Percentiles rank a stretch among this genome's conserved stretches.
These are phyloP conservation scores for Penicillium sp. DNA, from an alignment of 2,329 filamentous ascomycete species.

Conservation along the genomic window DNA sequence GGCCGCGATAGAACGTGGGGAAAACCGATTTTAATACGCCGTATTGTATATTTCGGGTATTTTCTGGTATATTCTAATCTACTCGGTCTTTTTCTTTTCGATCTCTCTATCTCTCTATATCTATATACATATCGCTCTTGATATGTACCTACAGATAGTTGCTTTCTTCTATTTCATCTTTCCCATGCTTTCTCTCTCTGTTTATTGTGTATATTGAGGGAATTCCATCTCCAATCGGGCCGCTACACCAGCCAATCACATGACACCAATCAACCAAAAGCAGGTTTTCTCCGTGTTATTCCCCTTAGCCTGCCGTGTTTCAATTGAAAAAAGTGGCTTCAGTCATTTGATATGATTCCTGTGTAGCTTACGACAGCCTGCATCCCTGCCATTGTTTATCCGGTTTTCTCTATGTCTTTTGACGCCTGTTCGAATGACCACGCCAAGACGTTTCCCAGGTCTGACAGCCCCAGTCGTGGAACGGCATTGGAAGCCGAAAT, in stretches of 20 bases:
- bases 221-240: constrained; percentile 17
- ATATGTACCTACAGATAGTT: not conserved
- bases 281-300: constrained; percentile 19
- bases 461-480: not conserved
- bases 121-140: not conserved
- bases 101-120: not conserved
- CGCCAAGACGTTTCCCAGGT: not conserved
- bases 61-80: not conserved
- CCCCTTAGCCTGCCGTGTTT: not conserved
- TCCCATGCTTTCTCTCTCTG: not conserved
- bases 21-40: not conserved
- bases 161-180: not conserved
- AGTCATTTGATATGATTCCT: not conserved
- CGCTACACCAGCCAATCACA: constrained; percentile 24
- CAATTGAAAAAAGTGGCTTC: not conserved
- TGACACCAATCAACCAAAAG: constrained; percentile 10
- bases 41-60: not conserved
- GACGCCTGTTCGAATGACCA: not conserved
- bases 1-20: constrained; percentile 10
- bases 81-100: not conserved
- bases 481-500: not conserved
- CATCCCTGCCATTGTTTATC: not conserved
- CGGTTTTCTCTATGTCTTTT: not conserved
- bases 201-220: not conserved
- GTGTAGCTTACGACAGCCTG: constrained; percentile 1